Conservation (phyloP, 2,329 filamentous ascomycete genomes). For the Thelonectria discophora region DNA sequence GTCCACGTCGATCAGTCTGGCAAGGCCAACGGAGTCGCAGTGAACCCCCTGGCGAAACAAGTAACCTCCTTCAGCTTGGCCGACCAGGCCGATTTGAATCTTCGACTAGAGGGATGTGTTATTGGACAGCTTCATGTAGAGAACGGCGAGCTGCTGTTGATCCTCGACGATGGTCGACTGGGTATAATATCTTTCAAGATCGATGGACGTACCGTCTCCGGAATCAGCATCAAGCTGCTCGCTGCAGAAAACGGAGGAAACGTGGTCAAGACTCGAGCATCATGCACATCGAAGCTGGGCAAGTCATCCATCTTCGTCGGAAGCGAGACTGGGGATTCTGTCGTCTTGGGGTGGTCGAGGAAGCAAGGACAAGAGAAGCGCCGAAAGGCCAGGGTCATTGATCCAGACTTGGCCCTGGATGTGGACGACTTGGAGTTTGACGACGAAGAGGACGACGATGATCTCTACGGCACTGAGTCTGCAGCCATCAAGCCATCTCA, state of each 20-base stretch:
- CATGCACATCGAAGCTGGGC: constrained; percentile 75
- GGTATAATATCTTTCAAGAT: constrained; percentile 83
- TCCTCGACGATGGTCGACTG: constrained; percentile 78
- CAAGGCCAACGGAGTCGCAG: constrained; percentile 89
- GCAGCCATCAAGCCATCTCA: constrained; percentile 64
- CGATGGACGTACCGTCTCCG: constrained; percentile 91
- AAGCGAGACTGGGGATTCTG: constrained; percentile 83
- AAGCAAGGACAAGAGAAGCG: constrained; percentile 71
- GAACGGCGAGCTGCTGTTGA: constrained; percentile 83
- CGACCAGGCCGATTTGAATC: constrained; percentile 82
- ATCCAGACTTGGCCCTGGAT: constrained; percentile 61
- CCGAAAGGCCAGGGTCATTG: constrained; percentile 68
- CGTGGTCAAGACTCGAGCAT: constrained; percentile 68
- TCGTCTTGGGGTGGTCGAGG: constrained; percentile 81
- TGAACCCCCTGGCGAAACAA: constrained; percentile 88
- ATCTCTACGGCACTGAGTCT: constrained; percentile 69
- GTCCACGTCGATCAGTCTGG: constrained; percentile 97
- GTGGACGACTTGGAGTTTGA: constrained; percentile 62
- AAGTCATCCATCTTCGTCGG: constrained; percentile 82
- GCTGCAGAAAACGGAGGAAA: constrained; percentile 68
- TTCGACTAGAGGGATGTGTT: constrained; percentile 83
- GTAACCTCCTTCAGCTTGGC: constrained; percentile 84
- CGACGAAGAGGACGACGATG: constrained; percentile 71
- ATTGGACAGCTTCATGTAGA: constrained; percentile 81
- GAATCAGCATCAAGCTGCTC: constrained; percentile 77